These are phyloP conservation scores for Mentha longifolia DNA, from an alignment of 257 asterid genomes.

Conservation along the genomic window DNA sequence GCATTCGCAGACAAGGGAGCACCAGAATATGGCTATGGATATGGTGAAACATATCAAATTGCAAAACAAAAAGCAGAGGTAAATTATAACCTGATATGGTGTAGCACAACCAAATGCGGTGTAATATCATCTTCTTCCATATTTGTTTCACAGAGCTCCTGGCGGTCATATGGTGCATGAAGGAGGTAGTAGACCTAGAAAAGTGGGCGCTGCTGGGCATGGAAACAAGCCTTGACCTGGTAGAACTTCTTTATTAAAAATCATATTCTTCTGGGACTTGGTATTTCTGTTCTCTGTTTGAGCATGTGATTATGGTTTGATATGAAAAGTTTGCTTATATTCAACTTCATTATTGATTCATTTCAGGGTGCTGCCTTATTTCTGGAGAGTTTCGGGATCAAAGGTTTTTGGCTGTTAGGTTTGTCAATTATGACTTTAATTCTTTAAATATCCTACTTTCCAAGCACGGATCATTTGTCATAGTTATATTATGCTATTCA, in stretches of 20 bases:
- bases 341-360: slow-evolving; percentile 24
- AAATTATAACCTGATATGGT: slow-evolving; percentile 33
- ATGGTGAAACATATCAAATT: slow-evolving; percentile 72
- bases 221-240: slow-evolving; percentile 59
- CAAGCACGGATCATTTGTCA: slow-evolving; percentile 37
- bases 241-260: slow-evolving; percentile 39
- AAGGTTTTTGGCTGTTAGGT: slow-evolving; percentile 55
- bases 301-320: slow-evolving; percentile 46
- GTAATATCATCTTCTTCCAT: slow-evolving; percentile 28
- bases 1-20: slow-evolving; percentile 90
- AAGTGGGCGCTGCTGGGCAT: slow-evolving; percentile 55
- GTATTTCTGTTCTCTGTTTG: slow-evolving; percentile 38
- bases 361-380: slow-evolving; percentile 65
- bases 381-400: slow-evolving; percentile 43
- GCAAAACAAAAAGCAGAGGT: slow-evolving; percentile 66
- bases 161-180: slow-evolving; percentile 59
- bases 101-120: slow-evolving; percentile 16
- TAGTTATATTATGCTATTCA: slow-evolving; percentile 36
- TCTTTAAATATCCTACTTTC: slow-evolving; percentile 32
- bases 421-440: slow-evolving; percentile 42
- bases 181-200: slow-evolving; percentile 62
- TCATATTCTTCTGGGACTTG: slow-evolving; percentile 27
- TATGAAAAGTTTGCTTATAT: slow-evolving; percentile 41
- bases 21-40: slow-evolving; percentile 87
- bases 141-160: slow-evolving; percentile 51